Evolutionary conservation across 768 basidiomycete genomes (phyloP).

Genomic region (Collybiopsis luxurians): DNA sequence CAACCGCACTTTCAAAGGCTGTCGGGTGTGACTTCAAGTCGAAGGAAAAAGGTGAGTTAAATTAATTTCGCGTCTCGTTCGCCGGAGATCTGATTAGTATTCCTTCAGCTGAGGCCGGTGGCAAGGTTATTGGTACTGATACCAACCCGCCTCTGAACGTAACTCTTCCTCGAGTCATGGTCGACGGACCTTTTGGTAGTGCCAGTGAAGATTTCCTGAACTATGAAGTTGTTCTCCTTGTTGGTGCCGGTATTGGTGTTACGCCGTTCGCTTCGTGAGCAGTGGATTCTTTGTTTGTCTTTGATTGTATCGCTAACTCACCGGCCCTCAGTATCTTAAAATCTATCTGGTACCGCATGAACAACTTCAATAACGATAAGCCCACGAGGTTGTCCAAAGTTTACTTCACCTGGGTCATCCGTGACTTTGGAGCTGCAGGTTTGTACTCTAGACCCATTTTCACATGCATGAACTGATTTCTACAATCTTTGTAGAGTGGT

Average conservation of each 20-base stretch:
- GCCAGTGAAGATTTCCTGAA: conserved; percentile 91
- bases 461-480: background rate
- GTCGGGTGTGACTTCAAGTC: conserved; percentile 82
- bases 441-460: background rate
- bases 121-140: conserved; percentile 59
- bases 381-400: conserved; percentile 78
- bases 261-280: conserved; percentile 93
- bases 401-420: conserved; percentile 95
- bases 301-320: conserved; percentile 1
- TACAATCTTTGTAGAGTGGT: conserved; percentile 66
- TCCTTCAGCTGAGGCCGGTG: conserved; percentile 33
- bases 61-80: background rate
- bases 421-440: conserved; percentile 67
- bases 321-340: conserved; percentile 64
- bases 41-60: conserved; percentile 40
- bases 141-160: conserved; percentile 62
- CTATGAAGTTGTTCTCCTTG: conserved; percentile 84
- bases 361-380: conserved; percentile 67
- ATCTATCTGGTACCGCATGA: conserved; percentile 96
- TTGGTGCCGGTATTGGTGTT: conserved; percentile 95
- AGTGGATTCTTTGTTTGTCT: background rate
- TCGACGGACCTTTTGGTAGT: conserved; percentile 93
- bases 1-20: conserved; percentile 71
- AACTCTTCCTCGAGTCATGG: conserved; percentile 87
- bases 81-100: background rate